Percentiles rank a stretch among this genome's conserved stretches.
Evolutionary conservation across 306 rosid species (phyloP).

Genomic region (Pyrus pyrifolia): DNA sequence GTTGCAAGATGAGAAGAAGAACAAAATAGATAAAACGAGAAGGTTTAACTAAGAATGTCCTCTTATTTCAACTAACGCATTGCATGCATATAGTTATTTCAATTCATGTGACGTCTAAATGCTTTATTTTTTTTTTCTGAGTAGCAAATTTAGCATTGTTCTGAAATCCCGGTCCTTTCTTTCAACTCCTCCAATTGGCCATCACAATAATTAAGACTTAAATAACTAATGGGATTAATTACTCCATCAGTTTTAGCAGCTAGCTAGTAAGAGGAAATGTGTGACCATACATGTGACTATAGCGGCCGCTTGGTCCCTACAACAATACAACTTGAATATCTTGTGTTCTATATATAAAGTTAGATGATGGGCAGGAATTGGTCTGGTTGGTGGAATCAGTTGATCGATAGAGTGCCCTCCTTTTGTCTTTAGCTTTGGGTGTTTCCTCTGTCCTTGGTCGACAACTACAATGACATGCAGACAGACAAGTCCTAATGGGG

Average conservation of each 20-base stretch:
- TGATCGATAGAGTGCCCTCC: conserved; percentile 33
- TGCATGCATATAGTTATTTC: not conserved
- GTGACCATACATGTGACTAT: conserved; percentile 44
- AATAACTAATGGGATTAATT: not conserved
- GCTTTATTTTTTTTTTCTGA: not conserved
- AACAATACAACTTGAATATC: conserved; percentile 22
- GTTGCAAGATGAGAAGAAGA: not conserved
- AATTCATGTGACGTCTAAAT: not conserved
- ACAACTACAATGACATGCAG: conserved; percentile 45
- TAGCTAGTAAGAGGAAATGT: conserved; percentile 12
- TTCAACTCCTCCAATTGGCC: not conserved
- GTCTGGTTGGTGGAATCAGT: conserved; percentile 61
- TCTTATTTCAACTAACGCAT: too few species aligned
- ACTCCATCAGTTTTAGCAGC: conserved; percentile 3
- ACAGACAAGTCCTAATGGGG: conserved; percentile 32
- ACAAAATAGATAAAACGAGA: not conserved
- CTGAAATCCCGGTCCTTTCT: not conserved
- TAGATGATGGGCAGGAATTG: conserved; percentile 18
- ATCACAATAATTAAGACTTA: not conserved
- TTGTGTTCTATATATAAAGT: not conserved
- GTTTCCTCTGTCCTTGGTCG: conserved; percentile 57
- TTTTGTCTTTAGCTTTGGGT: conserved; percentile 75
- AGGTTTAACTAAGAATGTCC: not conserved
- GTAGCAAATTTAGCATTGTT: not conserved
- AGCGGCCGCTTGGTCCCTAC: conserved; percentile 34